These are phyloP conservation scores for Sporisorium iseilematis-ciliati DNA, from an alignment of 1,284 basidiomycete species.

Conservation along the genomic window DNA sequence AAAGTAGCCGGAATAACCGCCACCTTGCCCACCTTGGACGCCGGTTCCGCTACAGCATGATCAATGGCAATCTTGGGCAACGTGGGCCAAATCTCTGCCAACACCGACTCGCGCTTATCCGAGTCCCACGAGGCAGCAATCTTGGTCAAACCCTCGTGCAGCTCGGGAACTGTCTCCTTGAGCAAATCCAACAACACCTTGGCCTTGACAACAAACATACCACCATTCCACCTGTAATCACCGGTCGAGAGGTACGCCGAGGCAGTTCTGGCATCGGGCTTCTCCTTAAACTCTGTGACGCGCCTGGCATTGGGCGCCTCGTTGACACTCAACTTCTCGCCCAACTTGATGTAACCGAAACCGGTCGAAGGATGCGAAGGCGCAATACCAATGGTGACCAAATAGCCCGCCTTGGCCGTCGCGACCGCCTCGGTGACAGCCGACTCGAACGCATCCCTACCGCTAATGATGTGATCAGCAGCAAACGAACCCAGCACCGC, in stretches of 20 bases:
- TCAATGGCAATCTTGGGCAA: slow-evolving; percentile 70
- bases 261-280: slow-evolving; percentile 69
- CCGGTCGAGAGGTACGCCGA: slow-evolving; percentile 66
- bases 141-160: slow-evolving; percentile 60
- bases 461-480: slow-evolving; percentile 69
- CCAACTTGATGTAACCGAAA: slow-evolving; percentile 70
- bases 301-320: slow-evolving; percentile 66
- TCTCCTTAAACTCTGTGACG: slow-evolving; percentile 69
- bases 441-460: slow-evolving; percentile 67
- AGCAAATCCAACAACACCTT: slow-evolving; percentile 61
- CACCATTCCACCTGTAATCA: slow-evolving; percentile 69
- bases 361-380: slow-evolving; percentile 68
- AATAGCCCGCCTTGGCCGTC: slow-evolving; percentile 65
- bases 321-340: slow-evolving; percentile 55
- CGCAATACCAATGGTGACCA: slow-evolving; percentile 69
- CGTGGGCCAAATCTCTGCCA: slow-evolving; percentile 63
- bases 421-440: slow-evolving; percentile 68
- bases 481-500: slow-evolving; percentile 69
- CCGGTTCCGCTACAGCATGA: slow-evolving; percentile 69
- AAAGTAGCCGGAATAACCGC: slow-evolving; percentile 69
- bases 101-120: slow-evolving; percentile 39
- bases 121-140: slow-evolving; percentile 66
- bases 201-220: slow-evolving; percentile 70
- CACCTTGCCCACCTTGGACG: slow-evolving; percentile 65
- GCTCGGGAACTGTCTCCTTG: slow-evolving; percentile 59